Conservation (phyloP, 441 rosid species). For the Euphorbia celastroides region DNA sequence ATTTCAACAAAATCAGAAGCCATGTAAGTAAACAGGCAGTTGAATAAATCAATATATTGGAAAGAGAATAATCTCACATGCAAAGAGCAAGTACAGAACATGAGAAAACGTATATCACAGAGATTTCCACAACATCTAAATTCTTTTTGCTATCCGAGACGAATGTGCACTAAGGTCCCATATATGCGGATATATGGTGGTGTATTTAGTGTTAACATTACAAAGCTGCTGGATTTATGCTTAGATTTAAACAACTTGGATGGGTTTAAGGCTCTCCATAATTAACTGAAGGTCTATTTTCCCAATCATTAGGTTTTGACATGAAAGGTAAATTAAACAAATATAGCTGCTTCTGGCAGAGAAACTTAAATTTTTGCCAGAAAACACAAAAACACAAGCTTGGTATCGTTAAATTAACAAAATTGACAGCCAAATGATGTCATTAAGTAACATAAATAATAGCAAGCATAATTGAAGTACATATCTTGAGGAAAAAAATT, state of each 20-base stretch:
- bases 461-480: constrained; percentile 4
- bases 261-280: background rate
- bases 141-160: background rate
- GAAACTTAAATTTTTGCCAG: too few species aligned
- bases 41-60: background rate
- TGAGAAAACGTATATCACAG: background rate
- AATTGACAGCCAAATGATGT: background rate
- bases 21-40: background rate
- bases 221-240: background rate
- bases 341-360: too few species aligned
- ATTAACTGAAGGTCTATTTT: background rate
- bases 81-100: background rate
- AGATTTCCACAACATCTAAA: background rate
- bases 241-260: background rate
- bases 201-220: background rate
- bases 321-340: too few species aligned
- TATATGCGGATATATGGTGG: background rate
- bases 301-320: too few species aligned
- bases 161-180: constrained; percentile 4
- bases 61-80: background rate
- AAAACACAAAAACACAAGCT: background rate
- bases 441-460: background rate
- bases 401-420: background rate
- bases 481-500: background rate
- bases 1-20: constrained; percentile 2